Conservation (phyloP, 2,329 filamentous ascomycete species). For the Claviceps sorghi region DNA sequence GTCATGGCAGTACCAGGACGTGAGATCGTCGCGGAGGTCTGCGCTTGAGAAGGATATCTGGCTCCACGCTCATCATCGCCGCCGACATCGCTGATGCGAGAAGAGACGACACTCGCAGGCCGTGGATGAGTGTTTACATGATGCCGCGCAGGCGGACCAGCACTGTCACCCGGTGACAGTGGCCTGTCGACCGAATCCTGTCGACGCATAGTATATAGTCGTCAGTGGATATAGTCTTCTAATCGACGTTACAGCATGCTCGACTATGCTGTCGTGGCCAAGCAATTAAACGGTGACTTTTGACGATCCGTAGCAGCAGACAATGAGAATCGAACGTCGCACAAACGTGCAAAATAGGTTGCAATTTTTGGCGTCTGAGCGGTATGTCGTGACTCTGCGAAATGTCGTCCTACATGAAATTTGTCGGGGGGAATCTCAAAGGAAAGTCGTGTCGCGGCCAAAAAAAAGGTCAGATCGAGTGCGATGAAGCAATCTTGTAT, state of each 20-base stretch:
- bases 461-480: background rate
- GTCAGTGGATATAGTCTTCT: background rate
- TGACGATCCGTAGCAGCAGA: background rate
- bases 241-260: slow-evolving; percentile 9
- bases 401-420: background rate
- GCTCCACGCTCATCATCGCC: slow-evolving; percentile 39
- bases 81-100: slow-evolving; percentile 52
- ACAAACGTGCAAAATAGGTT: background rate
- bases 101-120: slow-evolving; percentile 53
- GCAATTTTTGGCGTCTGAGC: background rate
- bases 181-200: slow-evolving; percentile 21
- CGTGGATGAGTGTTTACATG: slow-evolving; percentile 26
- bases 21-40: slow-evolving; percentile 29
- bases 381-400: background rate
- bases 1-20: slow-evolving; percentile 41
- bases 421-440: background rate
- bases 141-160: slow-evolving; percentile 21
- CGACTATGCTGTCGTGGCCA: background rate
- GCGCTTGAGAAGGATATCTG: slow-evolving; percentile 18
- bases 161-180: slow-evolving; percentile 23
- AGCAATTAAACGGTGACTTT: background rate
- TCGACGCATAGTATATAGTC: slow-evolving; percentile 20
- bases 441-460: background rate
- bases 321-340: background rate
- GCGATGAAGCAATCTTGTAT: background rate